phyloP scores from a whole-genome alignment of 176 grass and related monocot species.

The Aegilops speltoides region DNA sequence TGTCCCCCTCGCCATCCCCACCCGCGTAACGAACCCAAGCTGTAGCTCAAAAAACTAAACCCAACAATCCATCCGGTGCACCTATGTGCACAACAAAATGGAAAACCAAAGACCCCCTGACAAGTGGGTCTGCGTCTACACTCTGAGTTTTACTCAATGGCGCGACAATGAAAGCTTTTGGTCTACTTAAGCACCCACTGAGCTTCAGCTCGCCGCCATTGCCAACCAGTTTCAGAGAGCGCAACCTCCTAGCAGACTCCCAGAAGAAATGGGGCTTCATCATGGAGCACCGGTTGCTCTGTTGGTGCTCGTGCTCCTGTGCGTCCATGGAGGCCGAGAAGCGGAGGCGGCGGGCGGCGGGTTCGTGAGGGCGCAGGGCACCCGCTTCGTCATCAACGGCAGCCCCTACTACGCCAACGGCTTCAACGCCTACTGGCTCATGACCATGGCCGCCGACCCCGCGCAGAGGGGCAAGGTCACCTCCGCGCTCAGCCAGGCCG shows the following conservation, averaged over 20 bases:
- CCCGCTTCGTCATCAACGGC: slow-evolving; percentile 79
- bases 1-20: background rate
- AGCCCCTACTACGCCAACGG: slow-evolving; percentile 85
- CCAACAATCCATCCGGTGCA: background rate
- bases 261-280: slow-evolving; percentile 30
- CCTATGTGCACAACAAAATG: background rate
- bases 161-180: background rate
- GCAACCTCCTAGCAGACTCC: background rate
- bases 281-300: slow-evolving; percentile 23
- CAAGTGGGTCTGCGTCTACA: background rate
- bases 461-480: slow-evolving; percentile 65
- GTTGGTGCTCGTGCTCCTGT: slow-evolving; percentile 38
- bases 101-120: background rate
- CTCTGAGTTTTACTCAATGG: background rate
- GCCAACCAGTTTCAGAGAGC: background rate
- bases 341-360: slow-evolving; percentile 27
- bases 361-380: slow-evolving; percentile 65
- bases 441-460: slow-evolving; percentile 64
- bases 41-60: background rate
- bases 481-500: slow-evolving; percentile 53
- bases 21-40: background rate
- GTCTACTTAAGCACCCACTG: slow-evolving; percentile 23
- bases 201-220: slow-evolving; percentile 21
- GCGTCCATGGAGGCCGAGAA: slow-evolving; percentile 14
- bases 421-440: slow-evolving; percentile 99